Base-by-base conservation (phyloP, 176 grass and related monocot genomes). In the Oropetium thomaeum region DNA sequence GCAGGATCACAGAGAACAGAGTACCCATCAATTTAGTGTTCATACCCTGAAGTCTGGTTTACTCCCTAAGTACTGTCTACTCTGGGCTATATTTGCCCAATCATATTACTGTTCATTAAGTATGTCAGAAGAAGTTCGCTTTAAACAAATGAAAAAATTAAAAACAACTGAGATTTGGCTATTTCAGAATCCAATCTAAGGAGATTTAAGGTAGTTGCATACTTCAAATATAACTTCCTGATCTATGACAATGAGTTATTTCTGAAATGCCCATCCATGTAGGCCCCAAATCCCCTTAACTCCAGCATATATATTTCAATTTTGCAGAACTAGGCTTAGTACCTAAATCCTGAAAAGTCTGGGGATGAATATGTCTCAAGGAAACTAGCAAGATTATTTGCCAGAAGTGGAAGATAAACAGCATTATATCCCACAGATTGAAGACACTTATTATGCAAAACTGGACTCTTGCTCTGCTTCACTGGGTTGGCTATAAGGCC, bases 291-390 rank as follows among this genome's bases (percentile, higher is more conserved):
- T 74, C 19, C 31, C 58, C 20, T 52, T 70, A 73, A 74, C 55
- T 44, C 12, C 33, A 66, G 8, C 42, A 45, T 39, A 60, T 5
- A 39, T 74, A 9, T 74, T 58, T 40, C 31, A 40, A 20, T 77
- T 65, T 57, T 35, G 12, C 13, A 59, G 74, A 35, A 85, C 19
- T 33, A 58, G 26, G 75, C 69, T 74, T 51, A 71, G 32, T 89
- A 98, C 95, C 95, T 98, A 85, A 98, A 98, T 75, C 95, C 95
- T 75, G 73, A 67, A 70, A 94, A 98, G 71, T 98, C 95, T 15
- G 86, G 81, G 63, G 95, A 89, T 74, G 85, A 92, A 75, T 92
- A 98, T 61, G 95, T 84, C 71, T 81, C 72, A 25, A 98, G 79
- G 85, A 94, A 98, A 73, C 69, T 90, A 51, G 70, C 86, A 78